These are phyloP conservation scores for Alternaria sp. DNA, from an alignment of 2,329 filamentous ascomycete species.

Conservation along the genomic window DNA sequence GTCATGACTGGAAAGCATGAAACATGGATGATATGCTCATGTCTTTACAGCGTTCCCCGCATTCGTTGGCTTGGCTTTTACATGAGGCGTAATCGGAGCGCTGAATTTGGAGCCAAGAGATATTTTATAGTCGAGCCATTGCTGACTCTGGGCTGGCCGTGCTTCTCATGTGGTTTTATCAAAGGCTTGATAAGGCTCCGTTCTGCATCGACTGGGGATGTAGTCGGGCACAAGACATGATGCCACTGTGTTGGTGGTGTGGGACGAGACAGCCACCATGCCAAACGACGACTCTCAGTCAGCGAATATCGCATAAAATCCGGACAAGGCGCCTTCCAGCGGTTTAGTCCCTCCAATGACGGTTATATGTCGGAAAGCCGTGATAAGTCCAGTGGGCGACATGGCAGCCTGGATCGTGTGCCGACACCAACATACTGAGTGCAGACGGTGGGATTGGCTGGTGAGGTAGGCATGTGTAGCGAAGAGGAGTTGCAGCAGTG, in stretches of 20 bases:
- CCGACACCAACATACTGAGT: not conserved
- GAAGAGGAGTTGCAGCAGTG: not conserved
- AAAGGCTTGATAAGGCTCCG: not conserved
- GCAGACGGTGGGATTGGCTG: not conserved
- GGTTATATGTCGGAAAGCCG: conserved; percentile 2
- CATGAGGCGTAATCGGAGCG: not conserved
- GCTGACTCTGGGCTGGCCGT: not conserved
- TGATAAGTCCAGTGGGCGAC: not conserved
- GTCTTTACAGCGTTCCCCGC: not conserved
- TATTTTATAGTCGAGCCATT: not conserved
- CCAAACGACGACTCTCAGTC: not conserved
- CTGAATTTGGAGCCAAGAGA: not conserved
- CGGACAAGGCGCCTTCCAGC: not conserved
- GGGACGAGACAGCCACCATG: not conserved
- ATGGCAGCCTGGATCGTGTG: not conserved
- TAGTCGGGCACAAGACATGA: not conserved
- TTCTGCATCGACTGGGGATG: not conserved
- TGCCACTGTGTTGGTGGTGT: not conserved
- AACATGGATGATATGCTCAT: not conserved
- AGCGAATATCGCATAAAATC: not conserved
- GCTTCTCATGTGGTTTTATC: not conserved
- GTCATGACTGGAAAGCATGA: not conserved
- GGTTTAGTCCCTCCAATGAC: conserved; percentile 9
- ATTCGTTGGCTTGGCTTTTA: not conserved
- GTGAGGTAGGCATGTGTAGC: not conserved